Conservation (phyloP, 129 eudicot species). For the Dittrichia graveolens region DNA sequence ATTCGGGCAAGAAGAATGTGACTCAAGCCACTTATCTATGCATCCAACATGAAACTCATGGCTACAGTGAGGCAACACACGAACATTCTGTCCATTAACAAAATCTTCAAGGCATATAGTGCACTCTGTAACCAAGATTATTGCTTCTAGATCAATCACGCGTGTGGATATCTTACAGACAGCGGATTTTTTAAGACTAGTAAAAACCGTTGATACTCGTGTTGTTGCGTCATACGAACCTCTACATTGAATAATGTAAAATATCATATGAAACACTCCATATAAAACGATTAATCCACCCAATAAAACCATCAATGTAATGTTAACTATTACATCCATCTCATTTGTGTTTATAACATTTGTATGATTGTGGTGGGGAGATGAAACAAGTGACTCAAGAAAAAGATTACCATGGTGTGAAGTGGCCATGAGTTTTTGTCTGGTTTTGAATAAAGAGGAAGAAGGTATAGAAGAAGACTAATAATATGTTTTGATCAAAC, state of each 20-base stretch:
- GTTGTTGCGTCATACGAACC: constrained; percentile 6
- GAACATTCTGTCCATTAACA: constrained; percentile 51
- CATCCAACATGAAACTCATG: constrained; percentile 59
- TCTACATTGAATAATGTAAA: constrained; percentile 10
- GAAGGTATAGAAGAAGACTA: background rate
- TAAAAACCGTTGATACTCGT: background rate
- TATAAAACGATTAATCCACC: constrained; percentile 28
- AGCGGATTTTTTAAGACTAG: constrained; percentile 43
- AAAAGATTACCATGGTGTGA: constrained; percentile 26
- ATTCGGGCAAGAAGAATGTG: constrained; percentile 58
- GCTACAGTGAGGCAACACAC: constrained; percentile 50
- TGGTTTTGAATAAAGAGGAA: background rate
- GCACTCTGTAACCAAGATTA: constrained; percentile 39
- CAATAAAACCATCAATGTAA: constrained; percentile 29
- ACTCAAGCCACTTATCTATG: constrained; percentile 57
- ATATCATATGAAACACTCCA: constrained; percentile 32
- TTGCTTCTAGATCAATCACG: constrained; percentile 35
- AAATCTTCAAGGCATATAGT: constrained; percentile 59
- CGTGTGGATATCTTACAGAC: constrained; percentile 45
- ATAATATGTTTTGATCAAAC: background rate
- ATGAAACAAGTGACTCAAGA: background rate
- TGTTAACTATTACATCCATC: constrained; percentile 29
- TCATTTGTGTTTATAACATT: constrained; percentile 17
- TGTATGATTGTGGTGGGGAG: constrained; percentile 26
- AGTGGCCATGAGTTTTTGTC: constrained; percentile 21